Conservation (phyloP, 495 filamentous ascomycete species). For the Penicillium cinerascens region DNA sequence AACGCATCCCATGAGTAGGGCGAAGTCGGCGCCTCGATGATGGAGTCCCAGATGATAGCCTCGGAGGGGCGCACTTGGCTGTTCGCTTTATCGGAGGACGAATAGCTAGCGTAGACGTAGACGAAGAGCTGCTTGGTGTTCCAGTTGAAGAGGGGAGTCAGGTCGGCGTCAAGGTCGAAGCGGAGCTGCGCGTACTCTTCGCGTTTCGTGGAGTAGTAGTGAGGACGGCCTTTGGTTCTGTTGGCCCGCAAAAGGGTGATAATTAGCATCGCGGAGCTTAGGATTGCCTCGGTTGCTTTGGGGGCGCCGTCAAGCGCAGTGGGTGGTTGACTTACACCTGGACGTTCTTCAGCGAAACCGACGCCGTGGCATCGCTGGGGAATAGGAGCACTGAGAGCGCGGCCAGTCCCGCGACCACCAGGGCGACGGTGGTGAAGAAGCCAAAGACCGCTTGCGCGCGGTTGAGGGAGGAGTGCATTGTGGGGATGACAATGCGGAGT, state of each 20-base stretch:
- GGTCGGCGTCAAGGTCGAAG: slow-evolving; percentile 87
- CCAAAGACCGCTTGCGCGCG: slow-evolving; percentile 91
- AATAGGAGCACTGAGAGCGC: slow-evolving; percentile 74
- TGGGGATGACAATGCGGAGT: slow-evolving; percentile 16
- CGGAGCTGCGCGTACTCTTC: slow-evolving; percentile 93
- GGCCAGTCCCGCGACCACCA: slow-evolving; percentile 72
- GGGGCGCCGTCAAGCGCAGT: not conserved
- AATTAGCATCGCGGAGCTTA: not conserved
- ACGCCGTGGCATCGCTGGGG: slow-evolving; percentile 59
- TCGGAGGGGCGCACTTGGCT: slow-evolving; percentile 47
- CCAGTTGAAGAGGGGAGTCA: slow-evolving; percentile 94
- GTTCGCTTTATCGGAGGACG: slow-evolving; percentile 42
- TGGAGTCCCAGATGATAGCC: slow-evolving; percentile 92
- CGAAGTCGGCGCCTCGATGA: slow-evolving; percentile 70
- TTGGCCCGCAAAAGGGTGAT: too few relatives aligned
- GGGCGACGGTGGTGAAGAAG: slow-evolving; percentile 94
- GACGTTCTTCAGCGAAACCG: slow-evolving; percentile 68
- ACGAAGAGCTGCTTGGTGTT: slow-evolving; percentile 99
- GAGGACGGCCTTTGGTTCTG: slow-evolving; percentile 81
- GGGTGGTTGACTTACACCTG: slow-evolving; percentile 66
- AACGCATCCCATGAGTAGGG: slow-evolving; percentile 48
- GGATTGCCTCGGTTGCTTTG: not conserved
- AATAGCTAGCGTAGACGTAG: slow-evolving; percentile 87
- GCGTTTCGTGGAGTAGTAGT: slow-evolving; percentile 88
- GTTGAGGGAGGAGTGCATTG: slow-evolving; percentile 83